Percentiles rank a stretch among this genome's conserved stretches.
These are phyloP conservation scores for Metschnikowia lochheadii DNA, from an alignment of 805 yeast genomes.

Conservation along the genomic window DNA sequence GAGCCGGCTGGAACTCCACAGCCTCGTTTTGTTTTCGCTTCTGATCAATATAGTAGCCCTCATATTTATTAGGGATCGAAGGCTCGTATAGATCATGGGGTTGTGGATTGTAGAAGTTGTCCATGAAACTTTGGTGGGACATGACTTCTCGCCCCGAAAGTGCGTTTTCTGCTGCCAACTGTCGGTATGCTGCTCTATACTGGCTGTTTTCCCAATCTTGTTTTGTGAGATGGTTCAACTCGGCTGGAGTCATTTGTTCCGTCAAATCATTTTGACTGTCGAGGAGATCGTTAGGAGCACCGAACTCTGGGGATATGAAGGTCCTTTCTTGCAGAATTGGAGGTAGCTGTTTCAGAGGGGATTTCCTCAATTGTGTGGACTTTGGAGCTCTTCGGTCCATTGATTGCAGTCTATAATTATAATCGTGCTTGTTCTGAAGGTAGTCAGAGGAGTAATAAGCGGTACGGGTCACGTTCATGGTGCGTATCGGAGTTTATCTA, in stretches of 20 bases:
- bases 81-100: slow-evolving; percentile 8
- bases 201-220: neutral
- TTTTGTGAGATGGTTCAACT: slow-evolving; percentile 18
- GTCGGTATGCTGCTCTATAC: neutral
- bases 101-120: neutral
- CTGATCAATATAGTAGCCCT: slow-evolving; percentile 37
- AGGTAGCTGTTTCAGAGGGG: neutral
- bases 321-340: neutral
- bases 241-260: slow-evolving; percentile 39
- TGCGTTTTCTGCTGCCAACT: neutral
- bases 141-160: neutral
- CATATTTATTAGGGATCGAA: slow-evolving; percentile 10
- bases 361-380: neutral
- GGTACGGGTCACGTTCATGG: slow-evolving; percentile 39
- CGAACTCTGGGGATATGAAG: neutral
- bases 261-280: slow-evolving; percentile 22
- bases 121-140: slow-evolving; percentile 1
- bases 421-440: slow-evolving; percentile 14
- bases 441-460: slow-evolving; percentile 40
- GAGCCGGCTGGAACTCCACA: slow-evolving; percentile 26
- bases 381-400: neutral
- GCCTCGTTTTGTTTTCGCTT: slow-evolving; percentile 34
- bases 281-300: neutral
- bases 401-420: neutral
- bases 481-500: neutral